Percentiles rank a stretch among this genome's conserved stretches.
Evolutionary conservation across 129 eudicot species (phyloP).

Genomic region (Lonicera japonica): DNA sequence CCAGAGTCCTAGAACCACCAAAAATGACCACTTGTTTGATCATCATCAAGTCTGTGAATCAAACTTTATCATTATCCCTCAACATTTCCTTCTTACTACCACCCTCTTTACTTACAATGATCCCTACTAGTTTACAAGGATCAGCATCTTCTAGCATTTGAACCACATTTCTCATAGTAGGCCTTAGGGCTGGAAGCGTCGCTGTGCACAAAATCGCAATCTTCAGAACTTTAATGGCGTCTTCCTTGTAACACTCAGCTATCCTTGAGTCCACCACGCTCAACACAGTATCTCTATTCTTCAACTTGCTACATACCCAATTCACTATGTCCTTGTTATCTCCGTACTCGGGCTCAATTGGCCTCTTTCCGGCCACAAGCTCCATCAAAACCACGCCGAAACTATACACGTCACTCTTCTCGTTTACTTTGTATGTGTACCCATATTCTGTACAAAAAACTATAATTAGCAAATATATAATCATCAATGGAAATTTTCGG

Average conservation of each 20-base stretch:
- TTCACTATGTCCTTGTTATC: conserved; percentile 73
- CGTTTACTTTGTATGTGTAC: conserved; percentile 78
- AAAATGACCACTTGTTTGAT: too few species aligned
- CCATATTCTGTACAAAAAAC: conserved; percentile 62
- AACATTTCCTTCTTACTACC: conserved; percentile 16
- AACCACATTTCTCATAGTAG: conserved; percentile 82
- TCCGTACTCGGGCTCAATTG: conserved; percentile 78
- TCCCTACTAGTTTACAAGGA: conserved; percentile 50
- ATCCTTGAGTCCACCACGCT: conserved; percentile 70
- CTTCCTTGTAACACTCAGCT: conserved; percentile 41
- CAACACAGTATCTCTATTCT: conserved; percentile 59
- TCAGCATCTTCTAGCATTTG: conserved; percentile 84
- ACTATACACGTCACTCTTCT: conserved; percentile 87
- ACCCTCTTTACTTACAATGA: conserved; percentile 44
- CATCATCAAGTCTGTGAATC: neutral
- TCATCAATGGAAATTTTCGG: too few species aligned
- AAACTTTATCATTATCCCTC: conserved; percentile 8
- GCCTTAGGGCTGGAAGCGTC: conserved; percentile 65
- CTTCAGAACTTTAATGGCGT: conserved; percentile 65
- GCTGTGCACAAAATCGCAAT: conserved; percentile 82
- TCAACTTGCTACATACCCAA: conserved; percentile 76
- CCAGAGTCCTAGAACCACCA: too few species aligned
- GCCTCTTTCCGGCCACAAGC: conserved; percentile 83
- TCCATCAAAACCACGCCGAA: conserved; percentile 93
- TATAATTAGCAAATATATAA: too few species aligned